phyloP scores from a whole-genome alignment of 495 filamentous ascomycete species.

The Penicillium ochrochloron region DNA sequence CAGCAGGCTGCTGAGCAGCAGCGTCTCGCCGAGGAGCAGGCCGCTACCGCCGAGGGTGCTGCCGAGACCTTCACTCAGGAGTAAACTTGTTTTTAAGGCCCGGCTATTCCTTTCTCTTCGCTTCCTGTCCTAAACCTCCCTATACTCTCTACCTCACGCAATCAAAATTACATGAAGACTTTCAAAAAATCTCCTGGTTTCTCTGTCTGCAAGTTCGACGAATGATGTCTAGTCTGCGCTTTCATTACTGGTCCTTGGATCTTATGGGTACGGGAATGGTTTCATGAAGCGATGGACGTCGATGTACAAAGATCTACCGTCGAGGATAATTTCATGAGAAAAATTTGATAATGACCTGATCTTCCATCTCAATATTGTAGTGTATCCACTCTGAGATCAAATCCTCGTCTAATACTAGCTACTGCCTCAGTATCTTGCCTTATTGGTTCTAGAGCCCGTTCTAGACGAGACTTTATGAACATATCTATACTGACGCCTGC shows the following conservation, averaged over 20 bases:
- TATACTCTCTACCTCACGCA: constrained; percentile 48
- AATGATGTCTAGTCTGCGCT: constrained; percentile 8
- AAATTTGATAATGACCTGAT: constrained; percentile 10
- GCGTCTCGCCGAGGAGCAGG: constrained; percentile 65
- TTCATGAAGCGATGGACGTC: not conserved
- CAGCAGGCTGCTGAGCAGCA: constrained; percentile 82
- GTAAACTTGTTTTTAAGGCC: constrained; percentile 46
- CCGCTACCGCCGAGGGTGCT: constrained; percentile 51
- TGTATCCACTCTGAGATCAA: not conserved
- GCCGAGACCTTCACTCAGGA: constrained; percentile 52
- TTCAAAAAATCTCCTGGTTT: constrained; percentile 26
- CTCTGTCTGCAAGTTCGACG: constrained; percentile 4
- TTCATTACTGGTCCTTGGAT: constrained; percentile 1
- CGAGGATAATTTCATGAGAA: constrained; percentile 8
- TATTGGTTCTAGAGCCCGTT: too few species aligned
- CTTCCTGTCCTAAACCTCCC: constrained; percentile 45
- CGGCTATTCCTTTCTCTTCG: constrained; percentile 38
- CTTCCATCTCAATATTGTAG: not conserved
- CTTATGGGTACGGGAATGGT: not conserved
- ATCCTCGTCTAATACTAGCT: not conserved
- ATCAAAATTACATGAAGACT: constrained; percentile 52
- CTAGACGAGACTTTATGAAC: too few species aligned
- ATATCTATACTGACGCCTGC: too few species aligned
- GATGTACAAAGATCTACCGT: constrained; percentile 10
- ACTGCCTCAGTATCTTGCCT: not conserved